phyloP scores from a whole-genome alignment of 139 green algal species.

The Chlamydomonas schloesseri region DNA sequence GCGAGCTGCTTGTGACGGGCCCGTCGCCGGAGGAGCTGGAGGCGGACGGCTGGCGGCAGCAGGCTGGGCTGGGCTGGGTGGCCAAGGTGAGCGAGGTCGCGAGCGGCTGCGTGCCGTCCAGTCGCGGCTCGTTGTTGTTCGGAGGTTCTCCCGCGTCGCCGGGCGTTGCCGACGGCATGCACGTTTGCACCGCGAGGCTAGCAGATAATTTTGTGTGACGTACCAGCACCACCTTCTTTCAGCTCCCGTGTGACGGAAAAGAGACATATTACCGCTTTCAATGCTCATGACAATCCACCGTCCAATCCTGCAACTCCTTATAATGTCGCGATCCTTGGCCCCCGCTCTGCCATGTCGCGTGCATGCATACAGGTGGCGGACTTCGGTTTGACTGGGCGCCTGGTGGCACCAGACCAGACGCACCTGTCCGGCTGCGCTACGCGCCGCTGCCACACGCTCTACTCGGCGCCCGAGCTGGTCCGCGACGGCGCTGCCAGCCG shows the following conservation, averaged over 20 bases:
- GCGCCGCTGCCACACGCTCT: neutral
- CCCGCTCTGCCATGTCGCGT: too few relatives aligned
- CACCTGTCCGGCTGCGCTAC: neutral
- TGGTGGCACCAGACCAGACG: neutral
- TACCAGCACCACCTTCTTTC: neutral
- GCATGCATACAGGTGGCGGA: constrained; percentile 23
- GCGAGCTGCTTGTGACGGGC: neutral
- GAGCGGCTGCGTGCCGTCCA: too few relatives aligned
- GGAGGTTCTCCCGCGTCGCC: neutral
- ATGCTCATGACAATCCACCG: too few relatives aligned
- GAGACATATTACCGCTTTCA: too few relatives aligned
- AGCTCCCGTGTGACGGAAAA: too few relatives aligned
- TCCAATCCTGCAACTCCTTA: too few relatives aligned
- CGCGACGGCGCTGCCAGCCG: neutral
- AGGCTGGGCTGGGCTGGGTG: neutral
- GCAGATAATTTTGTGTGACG: neutral
- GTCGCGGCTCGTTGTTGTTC: neutral
- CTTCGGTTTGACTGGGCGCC: neutral
- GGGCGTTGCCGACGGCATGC: neutral
- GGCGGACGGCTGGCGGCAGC: neutral
- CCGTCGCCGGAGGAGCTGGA: neutral
- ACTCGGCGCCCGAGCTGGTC: constrained; percentile 45
- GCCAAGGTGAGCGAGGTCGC: constrained; percentile 3
- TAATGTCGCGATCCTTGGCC: too few relatives aligned
- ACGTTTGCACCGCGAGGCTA: neutral